phyloP scores from a whole-genome alignment of 345 rosid species.

The Streptanthus diversifolius region DNA sequence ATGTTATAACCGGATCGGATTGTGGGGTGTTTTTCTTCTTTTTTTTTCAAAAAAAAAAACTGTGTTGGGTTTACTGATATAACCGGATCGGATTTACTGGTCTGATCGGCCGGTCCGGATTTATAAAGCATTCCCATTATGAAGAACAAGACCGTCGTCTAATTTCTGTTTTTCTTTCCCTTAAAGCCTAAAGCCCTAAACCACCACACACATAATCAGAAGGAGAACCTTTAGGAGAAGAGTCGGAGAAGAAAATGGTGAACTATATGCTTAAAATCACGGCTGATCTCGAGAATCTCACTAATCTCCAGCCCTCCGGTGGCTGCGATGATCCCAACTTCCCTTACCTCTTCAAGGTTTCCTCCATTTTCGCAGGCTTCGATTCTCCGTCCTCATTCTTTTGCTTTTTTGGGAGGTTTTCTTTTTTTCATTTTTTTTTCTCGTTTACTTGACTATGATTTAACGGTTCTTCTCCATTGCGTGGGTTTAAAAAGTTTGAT shows the following conservation, averaged over 20 bases:
- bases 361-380: slow-evolving; percentile 2
- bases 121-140: background rate
- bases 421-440: background rate
- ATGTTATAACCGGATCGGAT: no score
- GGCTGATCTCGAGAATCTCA: slow-evolving; percentile 76
- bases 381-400: background rate
- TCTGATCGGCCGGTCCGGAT: background rate
- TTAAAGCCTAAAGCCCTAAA: no score
- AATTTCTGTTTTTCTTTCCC: background rate
- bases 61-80: no score
- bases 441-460: background rate
- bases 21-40: no score
- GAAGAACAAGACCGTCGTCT: background rate
- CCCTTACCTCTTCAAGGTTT: slow-evolving; percentile 81
- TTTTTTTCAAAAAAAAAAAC: no score
- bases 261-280: slow-evolving; percentile 66
- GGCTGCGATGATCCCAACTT: slow-evolving; percentile 80
- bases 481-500: background rate
- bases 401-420: background rate
- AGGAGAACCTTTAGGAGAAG: background rate
- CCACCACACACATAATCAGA: background rate
- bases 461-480: background rate
- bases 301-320: slow-evolving; percentile 70
- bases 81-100: background rate
- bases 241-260: slow-evolving; percentile 52